phyloP scores from a whole-genome alignment of 305 asterid genomes.

The Fraxinus baroniana region DNA sequence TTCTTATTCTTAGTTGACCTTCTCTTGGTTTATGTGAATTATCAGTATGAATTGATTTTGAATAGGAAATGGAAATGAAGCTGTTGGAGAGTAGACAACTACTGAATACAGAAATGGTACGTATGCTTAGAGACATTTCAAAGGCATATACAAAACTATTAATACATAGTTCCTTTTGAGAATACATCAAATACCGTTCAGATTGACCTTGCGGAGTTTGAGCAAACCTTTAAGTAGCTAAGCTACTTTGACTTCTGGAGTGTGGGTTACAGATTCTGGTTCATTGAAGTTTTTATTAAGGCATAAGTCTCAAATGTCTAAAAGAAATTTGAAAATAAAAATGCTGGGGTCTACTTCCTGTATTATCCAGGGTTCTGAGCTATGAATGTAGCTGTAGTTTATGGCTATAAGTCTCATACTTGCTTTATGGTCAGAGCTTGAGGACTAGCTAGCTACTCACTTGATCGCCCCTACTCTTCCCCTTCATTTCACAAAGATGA shows the following conservation, averaged over 20 bases:
- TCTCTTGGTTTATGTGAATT: constrained; percentile 15
- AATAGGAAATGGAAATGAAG: constrained; percentile 88
- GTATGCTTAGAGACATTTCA: constrained; percentile 21
- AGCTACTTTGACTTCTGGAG: constrained; percentile 1
- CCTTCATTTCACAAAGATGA: neutral
- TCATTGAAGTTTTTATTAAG: neutral
- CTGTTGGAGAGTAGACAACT: constrained; percentile 73
- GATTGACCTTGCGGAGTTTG: neutral
- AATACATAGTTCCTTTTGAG: neutral
- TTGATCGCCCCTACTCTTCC: neutral
- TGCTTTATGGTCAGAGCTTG: neutral
- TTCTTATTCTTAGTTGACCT: constrained; percentile 18
- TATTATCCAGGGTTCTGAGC: neutral
- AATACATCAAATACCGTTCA: constrained; percentile 4
- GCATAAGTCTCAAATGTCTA: neutral
- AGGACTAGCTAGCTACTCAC: neutral
- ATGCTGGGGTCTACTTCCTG: neutral
- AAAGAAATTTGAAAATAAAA: neutral
- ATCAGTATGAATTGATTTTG: constrained; percentile 20
- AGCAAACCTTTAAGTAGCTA: constrained; percentile 15
- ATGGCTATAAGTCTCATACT: neutral
- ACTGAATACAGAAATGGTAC: constrained; percentile 78
- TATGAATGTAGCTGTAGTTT: neutral
- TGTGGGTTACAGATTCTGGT: neutral
- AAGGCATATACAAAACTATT: neutral